Evolutionary conservation across 1,139 yeast species (phyloP), one percentile per base, ranked within the genome.

Genomic region (Geotrichum australiense): DNA sequence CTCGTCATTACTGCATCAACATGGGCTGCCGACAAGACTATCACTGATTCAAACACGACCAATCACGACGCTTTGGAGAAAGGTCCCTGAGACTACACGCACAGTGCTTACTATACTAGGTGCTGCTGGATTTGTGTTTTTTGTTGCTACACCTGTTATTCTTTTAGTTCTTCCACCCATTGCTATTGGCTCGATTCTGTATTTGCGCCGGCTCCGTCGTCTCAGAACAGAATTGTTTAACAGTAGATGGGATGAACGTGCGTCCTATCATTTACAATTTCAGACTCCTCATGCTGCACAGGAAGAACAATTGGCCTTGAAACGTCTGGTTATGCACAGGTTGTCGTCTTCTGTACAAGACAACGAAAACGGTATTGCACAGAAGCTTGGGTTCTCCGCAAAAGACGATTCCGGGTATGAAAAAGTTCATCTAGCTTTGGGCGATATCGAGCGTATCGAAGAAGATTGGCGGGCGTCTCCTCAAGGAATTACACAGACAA

Each of bases 191-290:
- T 34, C 47, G 8, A 50, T 51, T 48, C 35, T 49, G 37, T 52
- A 54, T 40, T 39, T 49, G 8, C 45, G 54, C 10, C 45, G 53
- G 18, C 19, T 47, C 24, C 39, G 51, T 6, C 34, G 45, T 8
- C 29, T 47, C 24, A 49, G 50, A 6, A 42, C 45, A 16, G 42
- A 46, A 15, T 46, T 54, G 21, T 52, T 48, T 42, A 51, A 51
- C 29, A 55, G 53, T 35, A 45, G 60, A 32, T 56, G 60, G 60
- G 37, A 46, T 32, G 54, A 54, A 21, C 46, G 54, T 51, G 57
- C 57, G 15, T 46, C 50, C 14, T 53, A 52, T 38, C 57, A 53
- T 32, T 38, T 56, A 35, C 43, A 49, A 8, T 48, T 42, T 18
- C 49, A 51, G 33, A 44, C 48, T 8, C 49, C 41, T 10, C 46